These are phyloP conservation scores for Daldinia vernicosa DNA, from an alignment of 495 filamentous ascomycete species.

Conservation along the genomic window DNA sequence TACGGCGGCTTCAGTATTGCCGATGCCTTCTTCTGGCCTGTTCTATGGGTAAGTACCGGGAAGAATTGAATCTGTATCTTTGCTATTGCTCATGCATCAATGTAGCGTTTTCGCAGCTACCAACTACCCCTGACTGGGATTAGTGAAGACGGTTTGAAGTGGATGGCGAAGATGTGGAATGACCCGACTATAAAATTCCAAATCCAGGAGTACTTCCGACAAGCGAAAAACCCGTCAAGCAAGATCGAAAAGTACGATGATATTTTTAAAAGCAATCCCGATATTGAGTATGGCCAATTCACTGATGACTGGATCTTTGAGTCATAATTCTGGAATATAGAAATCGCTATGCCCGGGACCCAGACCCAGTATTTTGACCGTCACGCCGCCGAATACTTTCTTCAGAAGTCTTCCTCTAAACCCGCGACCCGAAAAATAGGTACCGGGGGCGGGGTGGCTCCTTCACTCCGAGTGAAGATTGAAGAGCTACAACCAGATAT, in stretches of 20 bases:
- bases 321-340: neutral
- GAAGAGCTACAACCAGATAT: neutral
- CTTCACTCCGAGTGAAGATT: neutral
- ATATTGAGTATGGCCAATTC: constrained; percentile 50
- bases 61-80: neutral
- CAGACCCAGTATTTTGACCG: neutral
- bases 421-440: no score
- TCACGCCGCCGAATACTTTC: neutral
- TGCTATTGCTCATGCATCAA: constrained; percentile 8
- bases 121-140: constrained; percentile 52
- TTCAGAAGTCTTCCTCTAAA: neutral
- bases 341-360: neutral
- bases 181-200: constrained; percentile 50
- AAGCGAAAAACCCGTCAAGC: constrained; percentile 52
- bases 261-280: constrained; percentile 49
- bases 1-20: constrained; percentile 53
- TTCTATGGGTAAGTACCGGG: constrained; percentile 52
- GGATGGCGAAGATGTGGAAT: constrained; percentile 61
- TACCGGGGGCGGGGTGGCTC: neutral
- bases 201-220: constrained; percentile 49
- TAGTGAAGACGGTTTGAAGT: constrained; percentile 50
- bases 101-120: constrained; percentile 58
- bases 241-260: constrained; percentile 53
- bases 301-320: constrained; percentile 54
- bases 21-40: constrained; percentile 56